These are phyloP conservation scores for Debaryomyces psychrophilus DNA, from an alignment of 1,139 yeast genomes.

Conservation along the genomic window DNA sequence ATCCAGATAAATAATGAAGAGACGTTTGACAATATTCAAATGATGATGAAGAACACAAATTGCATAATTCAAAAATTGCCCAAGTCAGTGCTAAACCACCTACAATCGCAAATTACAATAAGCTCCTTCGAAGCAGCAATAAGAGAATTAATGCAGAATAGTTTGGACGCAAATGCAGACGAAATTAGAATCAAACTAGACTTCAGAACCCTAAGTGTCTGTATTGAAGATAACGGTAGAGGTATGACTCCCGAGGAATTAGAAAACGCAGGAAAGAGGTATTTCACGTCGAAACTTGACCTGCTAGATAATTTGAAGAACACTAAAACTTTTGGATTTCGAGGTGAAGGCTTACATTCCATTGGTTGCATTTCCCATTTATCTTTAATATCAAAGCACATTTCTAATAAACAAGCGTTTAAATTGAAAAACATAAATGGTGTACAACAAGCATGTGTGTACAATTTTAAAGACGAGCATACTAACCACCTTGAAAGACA, in stretches of 20 bases:
- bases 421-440: neutral
- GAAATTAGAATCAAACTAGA: constrained; percentile 65
- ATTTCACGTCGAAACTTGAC: constrained; percentile 71
- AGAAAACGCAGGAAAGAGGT: constrained; percentile 60
- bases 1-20: neutral
- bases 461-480: neutral
- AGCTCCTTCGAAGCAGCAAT: constrained; percentile 45
- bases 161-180: constrained; percentile 74
- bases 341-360: constrained; percentile 82
- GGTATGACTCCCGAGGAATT: constrained; percentile 70
- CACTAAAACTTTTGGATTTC: constrained; percentile 68
- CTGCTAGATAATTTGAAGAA: constrained; percentile 51
- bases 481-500: neutral
- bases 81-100: constrained; percentile 13
- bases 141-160: constrained; percentile 76
- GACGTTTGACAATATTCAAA: neutral
- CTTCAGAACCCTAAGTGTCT: constrained; percentile 60
- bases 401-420: neutral
- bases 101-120: constrained; percentile 18
- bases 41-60: neutral
- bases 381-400: constrained; percentile 38
- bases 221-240: constrained; percentile 73
- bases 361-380: constrained; percentile 43
- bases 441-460: neutral
- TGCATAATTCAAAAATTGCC: constrained; percentile 14